Conservation (phyloP, 2,329 filamentous ascomycete genomes). For the Nemania sp. region DNA sequence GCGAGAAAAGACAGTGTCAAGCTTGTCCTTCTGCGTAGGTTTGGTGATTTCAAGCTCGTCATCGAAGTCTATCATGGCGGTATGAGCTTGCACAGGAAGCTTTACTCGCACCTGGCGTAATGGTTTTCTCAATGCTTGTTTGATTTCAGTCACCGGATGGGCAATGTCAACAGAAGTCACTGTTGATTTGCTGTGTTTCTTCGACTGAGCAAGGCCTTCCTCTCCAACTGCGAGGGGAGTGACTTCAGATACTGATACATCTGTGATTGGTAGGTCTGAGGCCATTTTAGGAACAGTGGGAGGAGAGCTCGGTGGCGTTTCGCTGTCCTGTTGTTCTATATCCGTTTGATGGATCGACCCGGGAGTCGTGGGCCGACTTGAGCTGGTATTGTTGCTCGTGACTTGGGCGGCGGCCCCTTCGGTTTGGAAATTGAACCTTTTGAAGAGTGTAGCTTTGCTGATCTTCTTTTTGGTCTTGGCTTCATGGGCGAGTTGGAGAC, state of each 20-base stretch:
- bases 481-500: slow-evolving; percentile 88
- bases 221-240: slow-evolving; percentile 26
- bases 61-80: slow-evolving; percentile 52
- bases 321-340: slow-evolving; percentile 53
- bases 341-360: slow-evolving; percentile 51
- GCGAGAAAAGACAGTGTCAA: slow-evolving; percentile 70
- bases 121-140: slow-evolving; percentile 34
- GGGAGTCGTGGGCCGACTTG: slow-evolving; percentile 57
- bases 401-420: slow-evolving; percentile 38
- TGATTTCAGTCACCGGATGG: slow-evolving; percentile 34
- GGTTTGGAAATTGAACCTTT: slow-evolving; percentile 75
- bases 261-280: slow-evolving; percentile 6
- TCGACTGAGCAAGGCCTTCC: slow-evolving; percentile 39
- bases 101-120: slow-evolving; percentile 57
- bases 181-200: slow-evolving; percentile 61
- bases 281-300: slow-evolving; percentile 44
- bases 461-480: slow-evolving; percentile 91
- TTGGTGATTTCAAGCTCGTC: slow-evolving; percentile 66
- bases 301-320: slow-evolving; percentile 75
- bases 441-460: slow-evolving; percentile 78
- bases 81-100: slow-evolving; percentile 46
- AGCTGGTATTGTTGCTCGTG: slow-evolving; percentile 51
- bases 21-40: slow-evolving; percentile 50
- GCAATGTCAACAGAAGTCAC: slow-evolving; percentile 51
- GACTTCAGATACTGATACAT: slow-evolving; percentile 15